Evolutionary conservation across 768 basidiomycete genomes (phyloP).

Genomic region (Nidularia sp.): DNA sequence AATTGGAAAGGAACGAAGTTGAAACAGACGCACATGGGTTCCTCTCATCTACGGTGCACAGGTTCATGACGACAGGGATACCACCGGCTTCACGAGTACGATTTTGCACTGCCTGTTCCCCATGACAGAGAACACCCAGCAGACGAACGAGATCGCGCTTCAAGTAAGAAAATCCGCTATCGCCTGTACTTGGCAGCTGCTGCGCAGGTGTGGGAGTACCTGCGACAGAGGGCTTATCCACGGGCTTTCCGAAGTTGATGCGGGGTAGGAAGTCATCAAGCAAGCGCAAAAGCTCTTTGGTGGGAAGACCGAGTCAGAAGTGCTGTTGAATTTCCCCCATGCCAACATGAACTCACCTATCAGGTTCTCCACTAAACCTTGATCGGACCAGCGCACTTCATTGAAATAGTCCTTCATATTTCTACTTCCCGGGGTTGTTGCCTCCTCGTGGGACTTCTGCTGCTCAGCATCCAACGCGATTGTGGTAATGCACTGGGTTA

Average conservation of each 20-base stretch:
- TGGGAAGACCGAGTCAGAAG: background rate
- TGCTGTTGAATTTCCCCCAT: conserved; percentile 1
- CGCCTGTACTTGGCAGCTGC: conserved; percentile 20
- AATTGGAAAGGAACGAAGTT: conserved; percentile 6
- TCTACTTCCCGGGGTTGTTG: conserved; percentile 10
- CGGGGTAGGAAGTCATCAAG: conserved; percentile 82
- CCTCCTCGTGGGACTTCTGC: conserved; percentile 17
- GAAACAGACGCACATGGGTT: conserved; percentile 77
- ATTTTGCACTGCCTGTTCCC: conserved; percentile 67
- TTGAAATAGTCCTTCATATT: conserved; percentile 40
- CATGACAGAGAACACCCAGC: conserved; percentile 73
- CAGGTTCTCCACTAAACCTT: conserved; percentile 48
- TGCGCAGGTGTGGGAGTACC: conserved; percentile 20
- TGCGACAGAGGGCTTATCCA: conserved; percentile 24
- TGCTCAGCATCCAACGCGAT: conserved; percentile 53
- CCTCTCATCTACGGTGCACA: conserved; percentile 86
- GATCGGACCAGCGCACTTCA: conserved; percentile 33
- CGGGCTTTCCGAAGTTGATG: conserved; percentile 72
- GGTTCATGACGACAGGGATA: conserved; percentile 77
- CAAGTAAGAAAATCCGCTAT: conserved; percentile 72
- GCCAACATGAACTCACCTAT: conserved; percentile 42
- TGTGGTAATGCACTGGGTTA: conserved; percentile 71
- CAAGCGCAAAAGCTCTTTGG: conserved; percentile 64
- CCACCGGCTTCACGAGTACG: conserved; percentile 67
- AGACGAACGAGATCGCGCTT: conserved; percentile 90